Base-by-base conservation (phyloP, 345 rosid genomes). In the Xanthoceras sorbifolium region DNA sequence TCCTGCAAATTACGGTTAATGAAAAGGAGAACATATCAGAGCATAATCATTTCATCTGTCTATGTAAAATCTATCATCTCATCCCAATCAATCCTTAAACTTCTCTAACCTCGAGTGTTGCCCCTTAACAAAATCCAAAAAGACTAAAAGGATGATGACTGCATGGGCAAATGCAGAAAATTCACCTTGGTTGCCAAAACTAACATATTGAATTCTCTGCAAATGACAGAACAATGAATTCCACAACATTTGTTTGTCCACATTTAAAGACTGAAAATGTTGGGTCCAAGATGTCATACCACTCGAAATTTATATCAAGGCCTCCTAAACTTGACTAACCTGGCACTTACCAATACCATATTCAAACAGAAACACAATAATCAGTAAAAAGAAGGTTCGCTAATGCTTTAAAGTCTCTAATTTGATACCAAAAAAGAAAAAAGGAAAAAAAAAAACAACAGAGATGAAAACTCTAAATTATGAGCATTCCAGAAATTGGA, bases 1-100 rank as follows among this genome's bases (percentile, higher is more conserved):
- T 96, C 99, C 98, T 96, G 83, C 76, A 85, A 64, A 64, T 71
- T 54, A 78, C 34, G 10, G 70, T 63, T 15, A 57, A 10, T 23
- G 32, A 72, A 17, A 54, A 65, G 34, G 62, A 72, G 61, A 80
- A 71, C 38, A 15, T 64, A 70, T 78, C 46, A 75, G 44, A 69
- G 54, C 29, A 64, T 68, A 75, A 61, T 52, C 34, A 50, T 12
- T 32, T 76, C 71, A 69, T 32, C 64, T 32, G 12, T 23, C 14
- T 67, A 17, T 57, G 29, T 63, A 63, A 63, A 44, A 31, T 71
- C 52, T 32, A 26, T 48, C 32, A 62, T 76, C 64, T 31, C 50
- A 70, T 36, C 67, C 25, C 76, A 18, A 18, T 46, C 60, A 72
- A 69, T 54, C 59, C 23, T 50, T 61, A 40, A 57, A 67, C 60